Evolutionary conservation across 2,329 filamentous ascomycete species (phyloP).

Genomic region (Trematosphaeria pertusa): DNA sequence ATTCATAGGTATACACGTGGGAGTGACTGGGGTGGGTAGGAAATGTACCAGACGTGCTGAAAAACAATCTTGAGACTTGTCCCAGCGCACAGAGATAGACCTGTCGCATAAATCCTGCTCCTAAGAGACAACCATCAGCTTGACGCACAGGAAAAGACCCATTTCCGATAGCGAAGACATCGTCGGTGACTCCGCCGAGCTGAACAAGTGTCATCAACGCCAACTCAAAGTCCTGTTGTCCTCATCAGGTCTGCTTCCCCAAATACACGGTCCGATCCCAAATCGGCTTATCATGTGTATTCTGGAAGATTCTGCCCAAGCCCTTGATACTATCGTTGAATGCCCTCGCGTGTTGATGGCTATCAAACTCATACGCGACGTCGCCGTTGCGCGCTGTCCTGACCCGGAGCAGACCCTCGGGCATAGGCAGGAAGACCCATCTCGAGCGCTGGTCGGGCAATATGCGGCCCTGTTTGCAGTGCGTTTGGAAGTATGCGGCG

Average conservation of each 20-base stretch:
- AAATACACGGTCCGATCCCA: slow-evolving; percentile 27
- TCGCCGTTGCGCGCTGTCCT: slow-evolving; percentile 24
- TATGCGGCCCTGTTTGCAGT: slow-evolving; percentile 28
- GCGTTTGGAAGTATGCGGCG: slow-evolving; percentile 24
- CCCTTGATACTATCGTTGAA: slow-evolving; percentile 26
- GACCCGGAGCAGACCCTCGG: slow-evolving; percentile 24
- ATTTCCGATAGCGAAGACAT: too few relatives aligned
- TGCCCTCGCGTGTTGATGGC: slow-evolving; percentile 12
- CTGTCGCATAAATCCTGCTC: too few relatives aligned
- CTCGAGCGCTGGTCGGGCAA: slow-evolving; percentile 13
- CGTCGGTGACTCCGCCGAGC: too few relatives aligned
- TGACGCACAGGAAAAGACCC: too few relatives aligned
- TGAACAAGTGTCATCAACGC: too few relatives aligned
- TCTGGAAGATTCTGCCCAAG: slow-evolving; percentile 18
- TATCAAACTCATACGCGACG: slow-evolving; percentile 29
- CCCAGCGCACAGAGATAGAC: too few relatives aligned
- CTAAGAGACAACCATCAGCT: too few relatives aligned
- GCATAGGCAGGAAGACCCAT: slow-evolving; percentile 32
- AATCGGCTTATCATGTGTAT: slow-evolving; percentile 13
- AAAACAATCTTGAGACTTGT: too few relatives aligned
- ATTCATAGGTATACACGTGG: too few relatives aligned
- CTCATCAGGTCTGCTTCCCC: slow-evolving; percentile 21
- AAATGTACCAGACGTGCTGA: too few relatives aligned
- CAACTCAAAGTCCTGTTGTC: too few relatives aligned
- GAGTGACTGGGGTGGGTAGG: too few relatives aligned